Percentiles rank a stretch among this genome's conserved stretches.
phyloP scores from a whole-genome alignment of 2,329 filamentous ascomycete genomes.

The Colletotrichum sp. region DNA sequence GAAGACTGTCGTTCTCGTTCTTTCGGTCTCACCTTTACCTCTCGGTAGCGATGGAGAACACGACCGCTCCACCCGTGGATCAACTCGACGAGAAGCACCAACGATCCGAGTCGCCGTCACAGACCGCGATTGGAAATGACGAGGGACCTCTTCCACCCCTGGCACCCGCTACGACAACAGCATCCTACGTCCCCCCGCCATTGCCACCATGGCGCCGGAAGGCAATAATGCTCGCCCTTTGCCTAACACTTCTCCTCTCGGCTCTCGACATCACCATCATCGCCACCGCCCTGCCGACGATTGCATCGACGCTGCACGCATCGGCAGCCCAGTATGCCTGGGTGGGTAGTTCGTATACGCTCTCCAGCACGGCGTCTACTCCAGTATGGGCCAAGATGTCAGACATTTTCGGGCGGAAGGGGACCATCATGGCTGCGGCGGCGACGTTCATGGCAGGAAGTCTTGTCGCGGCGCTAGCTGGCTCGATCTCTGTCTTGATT shows the following conservation, averaged over 20 bases:
- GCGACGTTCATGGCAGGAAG: slow-evolving; percentile 35
- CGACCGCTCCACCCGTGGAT: background rate
- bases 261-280: slow-evolving; percentile 32
- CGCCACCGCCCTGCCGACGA: slow-evolving; percentile 31
- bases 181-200: background rate
- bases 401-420: slow-evolving; percentile 47
- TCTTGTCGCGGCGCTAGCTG: background rate
- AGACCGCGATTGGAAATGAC: background rate
- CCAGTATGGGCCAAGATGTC: slow-evolving; percentile 69
- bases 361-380: slow-evolving; percentile 60
- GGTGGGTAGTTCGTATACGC: slow-evolving; percentile 29
- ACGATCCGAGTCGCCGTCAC: background rate
- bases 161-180: background rate
- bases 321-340: slow-evolving; percentile 30
- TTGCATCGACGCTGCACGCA: slow-evolving; percentile 24
- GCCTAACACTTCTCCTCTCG: slow-evolving; percentile 28
- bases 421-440: slow-evolving; percentile 37
- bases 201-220: background rate
- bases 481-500: slow-evolving; percentile 30
- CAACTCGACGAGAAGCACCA: background rate
- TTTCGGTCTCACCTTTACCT: background rate
- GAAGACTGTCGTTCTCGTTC: rapidly evolving
- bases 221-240: slow-evolving; percentile 21
- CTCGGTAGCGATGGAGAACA: background rate
- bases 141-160: background rate